Conservation (phyloP, 2,329 filamentous ascomycete species). For the Neonectria sp. region DNA sequence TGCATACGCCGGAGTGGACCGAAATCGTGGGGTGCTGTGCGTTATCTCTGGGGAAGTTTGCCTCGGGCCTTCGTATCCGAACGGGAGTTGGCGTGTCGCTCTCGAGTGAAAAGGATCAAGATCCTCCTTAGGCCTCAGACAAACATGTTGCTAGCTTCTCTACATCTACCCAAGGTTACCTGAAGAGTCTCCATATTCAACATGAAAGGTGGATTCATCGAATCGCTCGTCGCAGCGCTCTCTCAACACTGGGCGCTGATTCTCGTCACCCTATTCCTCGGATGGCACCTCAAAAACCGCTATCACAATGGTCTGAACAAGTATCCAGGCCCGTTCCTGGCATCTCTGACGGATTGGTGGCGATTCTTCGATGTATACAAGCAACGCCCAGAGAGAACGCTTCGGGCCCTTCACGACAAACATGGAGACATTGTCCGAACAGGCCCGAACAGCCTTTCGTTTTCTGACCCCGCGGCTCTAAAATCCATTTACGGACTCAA, state of each 20-base stretch:
- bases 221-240: constrained; percentile 35
- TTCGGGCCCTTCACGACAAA: constrained; percentile 77
- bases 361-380: constrained; percentile 78
- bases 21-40: constrained; percentile 7
- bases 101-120: neutral
- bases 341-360: constrained; percentile 78
- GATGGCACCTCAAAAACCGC: constrained; percentile 41
- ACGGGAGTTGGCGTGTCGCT: too few species aligned
- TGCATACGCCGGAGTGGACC: neutral
- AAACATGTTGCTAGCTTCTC: neutral
- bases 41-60: neutral
- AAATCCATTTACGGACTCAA: constrained; percentile 87
- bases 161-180: neutral
- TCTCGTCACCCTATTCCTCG: constrained; percentile 19
- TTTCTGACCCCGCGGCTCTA: constrained; percentile 80
- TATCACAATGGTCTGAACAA: constrained; percentile 73
- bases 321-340: constrained; percentile 81
- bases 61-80: constrained; percentile 3
- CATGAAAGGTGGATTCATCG: constrained; percentile 43
- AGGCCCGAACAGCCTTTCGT: constrained; percentile 81
- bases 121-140: neutral
- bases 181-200: constrained; percentile 29
- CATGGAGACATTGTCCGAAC: constrained; percentile 82
- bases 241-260: constrained; percentile 41
- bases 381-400: constrained; percentile 75